Evolutionary conservation across 1,284 basidiomycete species (phyloP).

Genomic region (Boletus calvinii): DNA sequence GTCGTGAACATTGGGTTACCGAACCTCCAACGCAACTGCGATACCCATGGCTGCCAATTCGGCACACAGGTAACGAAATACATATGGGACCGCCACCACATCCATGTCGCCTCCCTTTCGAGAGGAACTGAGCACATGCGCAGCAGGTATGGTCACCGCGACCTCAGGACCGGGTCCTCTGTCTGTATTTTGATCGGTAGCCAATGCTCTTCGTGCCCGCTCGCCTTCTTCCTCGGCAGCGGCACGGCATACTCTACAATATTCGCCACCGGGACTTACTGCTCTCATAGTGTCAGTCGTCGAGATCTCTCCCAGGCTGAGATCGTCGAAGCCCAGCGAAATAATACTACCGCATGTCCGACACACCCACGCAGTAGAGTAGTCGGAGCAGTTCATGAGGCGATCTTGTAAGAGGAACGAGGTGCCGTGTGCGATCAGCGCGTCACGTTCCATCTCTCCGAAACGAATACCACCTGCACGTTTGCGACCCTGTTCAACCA

Average conservation of each 20-base stretch:
- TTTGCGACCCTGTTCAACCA: conserved; percentile 80
- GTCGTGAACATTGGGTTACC: conserved; percentile 34
- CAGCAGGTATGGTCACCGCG: conserved; percentile 59
- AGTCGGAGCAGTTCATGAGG: conserved; percentile 99
- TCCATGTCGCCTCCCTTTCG: conserved; percentile 81
- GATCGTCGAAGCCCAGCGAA: conserved; percentile 90
- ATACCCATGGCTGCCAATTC: conserved; percentile 87
- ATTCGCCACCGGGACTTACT: conserved; percentile 78
- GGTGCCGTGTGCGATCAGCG: conserved; percentile 96
- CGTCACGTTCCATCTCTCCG: conserved; percentile 99
- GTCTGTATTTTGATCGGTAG: conserved; percentile 45
- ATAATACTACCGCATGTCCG: conserved; percentile 94
- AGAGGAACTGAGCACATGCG: conserved; percentile 59
- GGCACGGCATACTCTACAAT: conserved; percentile 87
- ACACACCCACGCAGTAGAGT: conserved; percentile 98
- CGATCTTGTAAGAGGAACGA: conserved; percentile 98
- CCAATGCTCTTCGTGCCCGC: conserved; percentile 53
- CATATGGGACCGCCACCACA: conserved; percentile 94
- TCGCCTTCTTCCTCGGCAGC: conserved; percentile 63
- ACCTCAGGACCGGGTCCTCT: conserved; percentile 47
- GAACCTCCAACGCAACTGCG: conserved; percentile 72
- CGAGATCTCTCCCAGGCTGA: conserved; percentile 65
- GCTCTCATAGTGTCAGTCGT: conserved; percentile 50
- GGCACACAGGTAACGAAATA: conserved; percentile 87
- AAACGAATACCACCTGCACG: conserved; percentile 98